Evolutionary conservation across 2,329 filamentous ascomycete genomes (phyloP).

Genomic region (Mycosphaerella arachidis): DNA sequence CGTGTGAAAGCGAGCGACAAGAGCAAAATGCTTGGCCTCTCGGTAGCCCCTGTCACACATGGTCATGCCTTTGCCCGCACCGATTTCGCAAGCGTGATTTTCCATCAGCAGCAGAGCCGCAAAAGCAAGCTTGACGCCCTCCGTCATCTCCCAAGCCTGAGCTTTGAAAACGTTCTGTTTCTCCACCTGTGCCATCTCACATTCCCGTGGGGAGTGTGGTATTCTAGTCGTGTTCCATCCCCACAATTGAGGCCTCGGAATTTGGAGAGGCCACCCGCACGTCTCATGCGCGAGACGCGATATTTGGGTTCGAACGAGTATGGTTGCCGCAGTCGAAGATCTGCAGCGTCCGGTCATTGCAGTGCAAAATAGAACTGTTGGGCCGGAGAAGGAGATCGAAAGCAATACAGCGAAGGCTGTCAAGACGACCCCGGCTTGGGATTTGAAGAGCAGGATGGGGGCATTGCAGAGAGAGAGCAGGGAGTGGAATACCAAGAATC

Average conservation of each 20-base stretch:
- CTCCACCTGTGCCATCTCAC: neutral
- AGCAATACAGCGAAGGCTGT: constrained; percentile 6
- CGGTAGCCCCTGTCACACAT: neutral
- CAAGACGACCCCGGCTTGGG: neutral
- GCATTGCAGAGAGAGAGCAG: constrained; percentile 8
- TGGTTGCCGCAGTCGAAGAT: constrained; percentile 14
- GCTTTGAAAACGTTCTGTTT: neutral
- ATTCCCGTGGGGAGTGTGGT: neutral
- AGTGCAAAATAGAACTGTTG: neutral
- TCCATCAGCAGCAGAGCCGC: neutral
- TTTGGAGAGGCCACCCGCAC: neutral
- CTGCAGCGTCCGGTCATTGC: constrained; percentile 8
- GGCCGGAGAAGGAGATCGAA: neutral
- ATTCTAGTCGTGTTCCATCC: neutral
- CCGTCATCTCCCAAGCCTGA: neutral
- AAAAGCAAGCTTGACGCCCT: neutral
- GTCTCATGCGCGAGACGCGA: constrained; percentile 6
- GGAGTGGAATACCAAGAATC: constrained; percentile 70
- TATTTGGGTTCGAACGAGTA: constrained; percentile 16
- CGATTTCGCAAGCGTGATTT: neutral
- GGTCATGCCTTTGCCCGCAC: neutral
- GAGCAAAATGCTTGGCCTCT: constrained; percentile 1
- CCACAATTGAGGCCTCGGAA: neutral
- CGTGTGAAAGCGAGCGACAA: no score
- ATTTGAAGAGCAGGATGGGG: neutral